Base-by-base conservation (phyloP, 345 rosid species). In the Lepidium sativum region DNA sequence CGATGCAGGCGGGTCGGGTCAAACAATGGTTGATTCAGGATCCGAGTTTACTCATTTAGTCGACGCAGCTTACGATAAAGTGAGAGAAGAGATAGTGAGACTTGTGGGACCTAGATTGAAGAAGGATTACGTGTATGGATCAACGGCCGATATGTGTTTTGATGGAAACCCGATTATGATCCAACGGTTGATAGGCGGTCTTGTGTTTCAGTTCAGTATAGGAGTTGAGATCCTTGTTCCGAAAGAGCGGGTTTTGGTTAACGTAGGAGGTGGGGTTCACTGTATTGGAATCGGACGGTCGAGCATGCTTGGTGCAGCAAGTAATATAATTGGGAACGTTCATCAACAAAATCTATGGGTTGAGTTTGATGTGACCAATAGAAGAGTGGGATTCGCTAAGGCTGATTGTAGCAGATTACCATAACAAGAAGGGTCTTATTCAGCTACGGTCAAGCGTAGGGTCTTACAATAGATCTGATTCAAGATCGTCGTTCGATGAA, bases 271-370 rank as follows among this genome's bases (percentile, higher is more conserved):
- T 23, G 89, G 95, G 47, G 77, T 85, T 65, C 85, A 85, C n/a
- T 92, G 98, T 47, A n/a, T 89, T 13, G 91, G 84, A 6, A 74
- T 92, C 75, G 97, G 83, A 56, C 85, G 86, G 77, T 85, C 98
- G 0, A 77, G 75, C 50, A 81, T 83, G 87, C 79, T 92, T 14
- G 88, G 91, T 0, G 77, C 81, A 0, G 88, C 94, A 0, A 83
- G 95, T 60, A 92, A 92, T 35, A 89, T 92, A 49, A 80, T 92
- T 13, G 98, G 98, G 18, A 92, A 89, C 70, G 67, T 87, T 50
- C 97, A 92, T 69, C 98, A 92, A 67, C 96, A 92, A 62, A 79
- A 92, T 72, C 72, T 77, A 8, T 92, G 98, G 98, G 92, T 89
- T 34, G 98, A 92, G 68, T 92, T 78, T 68, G 98, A 92, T 73